Percentiles rank a stretch among this genome's conserved stretches.
Conservation (phyloP, 2,329 filamentous ascomycete genomes). For the Trichocomaceae sp. region DNA sequence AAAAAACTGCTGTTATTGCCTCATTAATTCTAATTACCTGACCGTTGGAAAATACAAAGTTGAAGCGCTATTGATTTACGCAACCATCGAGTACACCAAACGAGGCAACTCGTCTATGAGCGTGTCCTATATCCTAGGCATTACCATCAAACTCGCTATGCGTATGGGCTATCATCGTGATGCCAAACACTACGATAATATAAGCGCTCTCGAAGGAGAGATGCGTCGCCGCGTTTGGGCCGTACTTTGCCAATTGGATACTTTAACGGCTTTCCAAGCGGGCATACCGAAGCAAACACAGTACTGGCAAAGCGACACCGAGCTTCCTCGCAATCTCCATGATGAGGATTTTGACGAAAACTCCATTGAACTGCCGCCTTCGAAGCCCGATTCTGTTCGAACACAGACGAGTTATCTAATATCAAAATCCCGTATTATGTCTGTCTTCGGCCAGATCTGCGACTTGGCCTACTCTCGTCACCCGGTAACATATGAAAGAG, state of each 20-base stretch:
- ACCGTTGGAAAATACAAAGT: slow-evolving; percentile 27
- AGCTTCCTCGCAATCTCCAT: slow-evolving; percentile 49
- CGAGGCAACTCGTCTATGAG: slow-evolving; percentile 41
- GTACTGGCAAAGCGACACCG: slow-evolving; percentile 53
- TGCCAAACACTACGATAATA: slow-evolving; percentile 44
- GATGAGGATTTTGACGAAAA: slow-evolving; percentile 55
- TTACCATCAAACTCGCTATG: slow-evolving; percentile 52
- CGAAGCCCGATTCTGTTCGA: slow-evolving; percentile 47
- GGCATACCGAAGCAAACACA: slow-evolving; percentile 56
- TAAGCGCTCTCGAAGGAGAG: slow-evolving; percentile 51
- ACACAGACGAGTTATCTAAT: slow-evolving; percentile 38
- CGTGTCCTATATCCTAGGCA: slow-evolving; percentile 46
- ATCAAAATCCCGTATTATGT: slow-evolving; percentile 26
- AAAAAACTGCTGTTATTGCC: slow-evolving; percentile 37
- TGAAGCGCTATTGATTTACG: slow-evolving; percentile 27
- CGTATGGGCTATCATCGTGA: slow-evolving; percentile 56
- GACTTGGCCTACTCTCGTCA: slow-evolving; percentile 27
- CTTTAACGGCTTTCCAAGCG: slow-evolving; percentile 56
- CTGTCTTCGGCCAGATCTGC: slow-evolving; percentile 25
- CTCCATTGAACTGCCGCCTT: slow-evolving; percentile 44
- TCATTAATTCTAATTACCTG: slow-evolving; percentile 30
- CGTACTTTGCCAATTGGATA: slow-evolving; percentile 47
- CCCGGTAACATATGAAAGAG: slow-evolving; percentile 25
- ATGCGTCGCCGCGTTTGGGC: slow-evolving; percentile 38
- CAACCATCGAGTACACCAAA: slow-evolving; percentile 25